Conservation (phyloP, 2,329 filamentous ascomycete species). For the Akanthomyces dipterigenus region DNA sequence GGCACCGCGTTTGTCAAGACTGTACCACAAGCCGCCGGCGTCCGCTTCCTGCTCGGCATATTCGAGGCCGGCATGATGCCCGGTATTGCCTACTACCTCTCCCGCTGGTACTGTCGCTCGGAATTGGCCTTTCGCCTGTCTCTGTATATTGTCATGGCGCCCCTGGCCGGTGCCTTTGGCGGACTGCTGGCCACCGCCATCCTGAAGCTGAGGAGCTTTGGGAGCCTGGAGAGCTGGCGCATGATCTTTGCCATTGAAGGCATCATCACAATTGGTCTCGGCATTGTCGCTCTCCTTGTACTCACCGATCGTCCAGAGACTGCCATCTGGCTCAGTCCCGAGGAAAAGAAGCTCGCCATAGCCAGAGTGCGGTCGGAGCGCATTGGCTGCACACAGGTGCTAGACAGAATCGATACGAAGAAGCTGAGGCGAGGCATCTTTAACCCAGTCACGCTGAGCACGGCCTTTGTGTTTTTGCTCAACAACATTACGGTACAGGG, state of each 20-base stretch:
- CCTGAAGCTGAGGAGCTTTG: constrained; percentile 52
- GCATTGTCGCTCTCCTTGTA: constrained; percentile 55
- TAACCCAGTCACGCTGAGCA: constrained; percentile 53
- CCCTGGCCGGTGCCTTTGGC: constrained; percentile 64
- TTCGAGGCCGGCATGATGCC: constrained; percentile 72
- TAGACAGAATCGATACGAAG: constrained; percentile 54
- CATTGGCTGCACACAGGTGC: constrained; percentile 52
- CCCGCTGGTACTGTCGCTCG: constrained; percentile 62
- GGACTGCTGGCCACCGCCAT: constrained; percentile 61
- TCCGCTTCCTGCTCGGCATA: constrained; percentile 60
- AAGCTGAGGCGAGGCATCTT: constrained; percentile 58
- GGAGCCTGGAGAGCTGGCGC: constrained; percentile 50
- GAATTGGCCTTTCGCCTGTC: constrained; percentile 62
- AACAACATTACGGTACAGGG: constrained; percentile 67
- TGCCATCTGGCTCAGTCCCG: constrained; percentile 56
- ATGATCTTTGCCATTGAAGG: constrained; percentile 69
- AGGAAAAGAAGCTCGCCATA: constrained; percentile 60
- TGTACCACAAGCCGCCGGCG: constrained; percentile 44
- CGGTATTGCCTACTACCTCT: constrained; percentile 67
- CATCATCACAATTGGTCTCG: constrained; percentile 47
- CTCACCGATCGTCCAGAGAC: constrained; percentile 64
- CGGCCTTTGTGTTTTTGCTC: constrained; percentile 53
- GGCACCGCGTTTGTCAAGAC: constrained; percentile 59
- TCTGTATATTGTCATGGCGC: constrained; percentile 64
- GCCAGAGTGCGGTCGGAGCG: constrained; percentile 64